phyloP scores from a whole-genome alignment of 1,284 basidiomycete genomes.

The Retiboletus fuscus region DNA sequence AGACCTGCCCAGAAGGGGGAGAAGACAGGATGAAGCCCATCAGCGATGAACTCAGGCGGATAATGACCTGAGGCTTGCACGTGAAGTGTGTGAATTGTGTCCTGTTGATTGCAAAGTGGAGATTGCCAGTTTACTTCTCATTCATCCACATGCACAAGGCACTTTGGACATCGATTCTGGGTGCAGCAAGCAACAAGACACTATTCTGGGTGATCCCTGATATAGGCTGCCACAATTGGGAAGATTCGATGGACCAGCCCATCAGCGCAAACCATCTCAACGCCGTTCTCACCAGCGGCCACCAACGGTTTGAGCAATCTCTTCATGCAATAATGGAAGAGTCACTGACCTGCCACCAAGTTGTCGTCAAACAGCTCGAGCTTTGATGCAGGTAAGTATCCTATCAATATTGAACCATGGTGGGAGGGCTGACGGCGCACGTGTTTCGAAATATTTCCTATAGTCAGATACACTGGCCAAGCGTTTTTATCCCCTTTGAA shows the following conservation, averaged over 20 bases:
- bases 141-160: neutral
- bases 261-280: neutral
- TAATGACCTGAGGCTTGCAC: neutral
- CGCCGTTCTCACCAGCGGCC: neutral
- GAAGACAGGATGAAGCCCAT: slow-evolving; percentile 3
- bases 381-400: neutral
- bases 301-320: neutral
- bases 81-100: neutral
- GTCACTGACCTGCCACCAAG: neutral
- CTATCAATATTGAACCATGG: neutral
- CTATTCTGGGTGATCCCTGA: slow-evolving; percentile 41
- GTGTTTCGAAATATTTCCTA: neutral
- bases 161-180: slow-evolving; percentile 36
- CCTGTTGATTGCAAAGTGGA: neutral
- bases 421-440: neutral
- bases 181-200: slow-evolving; percentile 40
- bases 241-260: slow-evolving; percentile 14
- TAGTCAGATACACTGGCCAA: neutral
- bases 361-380: neutral
- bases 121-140: neutral
- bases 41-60: neutral
- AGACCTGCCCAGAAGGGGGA: slow-evolving; percentile 6
- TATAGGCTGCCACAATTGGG: slow-evolving; percentile 36
- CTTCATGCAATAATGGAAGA: neutral
- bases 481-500: neutral